These are phyloP conservation scores for Phalaenopsis hybrid DNA, from an alignment of 116 monocot genomes.

Conservation along the genomic window DNA sequence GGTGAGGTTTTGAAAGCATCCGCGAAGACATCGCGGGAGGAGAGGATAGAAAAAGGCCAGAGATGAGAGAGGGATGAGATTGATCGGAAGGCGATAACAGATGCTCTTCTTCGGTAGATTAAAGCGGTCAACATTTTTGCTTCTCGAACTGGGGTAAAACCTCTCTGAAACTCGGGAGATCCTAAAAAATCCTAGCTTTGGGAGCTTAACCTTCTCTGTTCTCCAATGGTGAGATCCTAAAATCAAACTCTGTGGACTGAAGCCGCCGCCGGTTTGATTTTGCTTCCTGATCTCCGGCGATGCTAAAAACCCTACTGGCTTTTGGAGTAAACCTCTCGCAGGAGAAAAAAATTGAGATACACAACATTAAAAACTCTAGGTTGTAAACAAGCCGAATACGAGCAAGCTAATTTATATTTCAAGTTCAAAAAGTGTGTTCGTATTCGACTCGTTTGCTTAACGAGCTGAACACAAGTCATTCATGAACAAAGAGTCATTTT, in stretches of 20 bases:
- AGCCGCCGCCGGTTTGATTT: not conserved
- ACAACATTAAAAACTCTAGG: too few species aligned
- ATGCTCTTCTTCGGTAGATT: not conserved
- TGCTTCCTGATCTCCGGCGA: not conserved
- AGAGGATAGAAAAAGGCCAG: not conserved
- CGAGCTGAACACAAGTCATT: too few species aligned
- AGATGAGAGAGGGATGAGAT: slow-evolving; percentile 5
- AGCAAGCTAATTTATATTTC: too few species aligned
- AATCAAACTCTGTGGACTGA: not conserved
- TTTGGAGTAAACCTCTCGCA: not conserved
- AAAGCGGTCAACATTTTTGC: not conserved
- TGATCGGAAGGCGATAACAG: not conserved
- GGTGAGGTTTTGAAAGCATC: slow-evolving; percentile 5
- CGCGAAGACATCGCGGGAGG: not conserved
- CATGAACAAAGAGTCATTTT: too few species aligned
- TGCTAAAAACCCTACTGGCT: not conserved
- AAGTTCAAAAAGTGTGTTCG: too few species aligned
- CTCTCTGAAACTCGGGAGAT: not conserved
- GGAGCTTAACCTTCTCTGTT: not conserved
- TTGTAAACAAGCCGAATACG: too few species aligned
- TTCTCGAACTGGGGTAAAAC: not conserved
- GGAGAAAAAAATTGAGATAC: too few species aligned
- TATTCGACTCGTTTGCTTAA: too few species aligned
- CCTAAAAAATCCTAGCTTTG: not conserved
- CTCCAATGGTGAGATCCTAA: not conserved